Percentiles rank a stretch among this genome's conserved stretches.
These are phyloP conservation scores for Isoetes taiwanensis DNA, from an alignment of 75 land plant genomes.

Conservation along the genomic window DNA sequence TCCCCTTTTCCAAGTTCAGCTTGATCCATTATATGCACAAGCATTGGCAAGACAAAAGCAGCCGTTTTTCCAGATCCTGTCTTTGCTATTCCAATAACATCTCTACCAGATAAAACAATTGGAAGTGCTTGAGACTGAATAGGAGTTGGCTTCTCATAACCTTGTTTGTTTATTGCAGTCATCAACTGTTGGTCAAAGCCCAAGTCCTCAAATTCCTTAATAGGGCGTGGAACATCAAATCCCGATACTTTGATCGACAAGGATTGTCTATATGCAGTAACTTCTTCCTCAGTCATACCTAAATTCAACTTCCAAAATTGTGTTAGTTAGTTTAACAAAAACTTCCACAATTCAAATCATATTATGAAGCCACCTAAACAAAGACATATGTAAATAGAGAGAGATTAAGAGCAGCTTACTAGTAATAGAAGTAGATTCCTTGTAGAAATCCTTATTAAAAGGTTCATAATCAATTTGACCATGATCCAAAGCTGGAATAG, in stretches of 20 bases:
- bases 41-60: conserved; percentile 96
- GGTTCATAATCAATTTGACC: conserved; percentile 63
- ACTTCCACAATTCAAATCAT: too few species aligned
- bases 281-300: conserved; percentile 91
- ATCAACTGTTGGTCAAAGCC: conserved; percentile 58
- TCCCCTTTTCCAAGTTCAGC: conserved; percentile 87
- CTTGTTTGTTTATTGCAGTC: conserved; percentile 84
- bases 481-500: conserved; percentile 77
- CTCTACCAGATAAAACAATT: conserved; percentile 73
- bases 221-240: conserved; percentile 80
- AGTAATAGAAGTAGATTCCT: conserved; percentile 72
- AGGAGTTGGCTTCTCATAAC: conserved; percentile 87
- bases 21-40: conserved; percentile 98
- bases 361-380: too few species aligned
- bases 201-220: conserved; percentile 75
- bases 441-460: conserved; percentile 85
- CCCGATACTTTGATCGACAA: conserved; percentile 84
- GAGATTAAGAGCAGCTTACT: too few species aligned
- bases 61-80: conserved; percentile 99
- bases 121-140: conserved; percentile 94
- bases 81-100: conserved; percentile 96
- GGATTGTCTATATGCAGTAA: conserved; percentile 47
- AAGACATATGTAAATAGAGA: too few species aligned
- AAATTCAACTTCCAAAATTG: conserved; percentile 3
- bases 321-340: too few species aligned